phyloP scores from a whole-genome alignment of 2,329 filamentous ascomycete genomes.

The Penicillium sp. region DNA sequence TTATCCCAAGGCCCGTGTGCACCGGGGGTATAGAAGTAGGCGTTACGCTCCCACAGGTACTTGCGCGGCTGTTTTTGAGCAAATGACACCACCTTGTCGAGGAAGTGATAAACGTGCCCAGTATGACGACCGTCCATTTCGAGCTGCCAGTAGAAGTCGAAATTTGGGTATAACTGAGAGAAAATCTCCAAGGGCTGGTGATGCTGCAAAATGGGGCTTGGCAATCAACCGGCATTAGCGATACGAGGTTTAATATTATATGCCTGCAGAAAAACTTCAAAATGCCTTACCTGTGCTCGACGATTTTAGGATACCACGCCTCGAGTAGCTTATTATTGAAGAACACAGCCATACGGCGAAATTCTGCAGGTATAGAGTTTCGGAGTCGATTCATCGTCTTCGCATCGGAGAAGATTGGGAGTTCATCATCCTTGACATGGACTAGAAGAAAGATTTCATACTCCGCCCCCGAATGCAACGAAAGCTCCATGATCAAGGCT shows the following conservation, averaged over 20 bases:
- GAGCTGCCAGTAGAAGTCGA: constrained; percentile 72
- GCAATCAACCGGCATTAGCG: not conserved
- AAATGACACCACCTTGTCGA: constrained; percentile 70
- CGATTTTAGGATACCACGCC: constrained; percentile 34
- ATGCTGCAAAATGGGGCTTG: constrained; percentile 47
- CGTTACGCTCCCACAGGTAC: constrained; percentile 76
- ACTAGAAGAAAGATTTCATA: constrained; percentile 78
- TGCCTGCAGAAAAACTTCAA: too few species aligned
- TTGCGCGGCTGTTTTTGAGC: constrained; percentile 69
- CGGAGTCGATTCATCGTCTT: constrained; percentile 65
- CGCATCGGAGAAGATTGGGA: constrained; percentile 74
- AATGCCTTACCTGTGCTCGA: constrained; percentile 30
- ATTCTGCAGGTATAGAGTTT: constrained; percentile 36
- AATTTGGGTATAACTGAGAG: constrained; percentile 65
- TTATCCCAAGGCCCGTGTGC: constrained; percentile 74
- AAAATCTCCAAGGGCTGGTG: constrained; percentile 66
- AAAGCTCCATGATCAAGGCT: constrained; percentile 79
- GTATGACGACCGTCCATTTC: constrained; percentile 71
- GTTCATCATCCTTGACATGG: constrained; percentile 74
- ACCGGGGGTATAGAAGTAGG: constrained; percentile 75
- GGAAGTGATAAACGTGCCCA: constrained; percentile 73
- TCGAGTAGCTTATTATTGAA: constrained; percentile 36
- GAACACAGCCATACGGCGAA: constrained; percentile 40
- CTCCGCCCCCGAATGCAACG: constrained; percentile 73
- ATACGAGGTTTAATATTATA: not conserved